Percentiles rank a stretch among this genome's conserved stretches.
phyloP scores from a whole-genome alignment of 192 early-diverging fungal species.

The Thoreauomyces humboldtii region DNA sequence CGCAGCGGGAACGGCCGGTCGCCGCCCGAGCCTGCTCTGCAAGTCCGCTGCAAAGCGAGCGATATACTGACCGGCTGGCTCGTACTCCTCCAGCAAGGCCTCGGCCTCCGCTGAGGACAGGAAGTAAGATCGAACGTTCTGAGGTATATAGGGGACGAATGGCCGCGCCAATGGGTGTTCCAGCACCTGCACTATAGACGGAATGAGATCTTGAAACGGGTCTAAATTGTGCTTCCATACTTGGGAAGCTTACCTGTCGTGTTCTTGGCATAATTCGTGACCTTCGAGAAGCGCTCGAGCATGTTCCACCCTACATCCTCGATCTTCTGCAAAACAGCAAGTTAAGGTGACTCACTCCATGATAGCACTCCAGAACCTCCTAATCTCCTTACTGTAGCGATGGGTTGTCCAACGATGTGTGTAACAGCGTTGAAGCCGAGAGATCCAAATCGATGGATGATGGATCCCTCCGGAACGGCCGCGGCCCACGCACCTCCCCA shows the following conservation, averaged over 20 bases:
- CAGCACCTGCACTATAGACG: conserved; percentile 47
- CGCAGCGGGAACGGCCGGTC: neutral
- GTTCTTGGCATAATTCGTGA: conserved; percentile 45
- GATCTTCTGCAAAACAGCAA: conserved; percentile 31
- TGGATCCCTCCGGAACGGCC: conserved; percentile 27
- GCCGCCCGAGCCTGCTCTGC: conserved; percentile 20
- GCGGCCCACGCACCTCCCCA: conserved; percentile 33
- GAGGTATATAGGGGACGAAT: conserved; percentile 46
- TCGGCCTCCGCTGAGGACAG: conserved; percentile 46
- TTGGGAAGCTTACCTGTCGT: conserved; percentile 26
- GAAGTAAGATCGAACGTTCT: conserved; percentile 36
- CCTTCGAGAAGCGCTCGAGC: conserved; percentile 44
- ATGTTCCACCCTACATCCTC: conserved; percentile 50
- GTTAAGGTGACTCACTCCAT: neutral
- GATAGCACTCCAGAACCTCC: neutral
- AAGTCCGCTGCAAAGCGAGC: conserved; percentile 40
- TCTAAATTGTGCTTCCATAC: neutral
- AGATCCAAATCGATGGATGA: conserved; percentile 41
- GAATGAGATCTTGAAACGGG: too few species aligned
- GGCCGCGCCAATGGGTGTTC: conserved; percentile 52
- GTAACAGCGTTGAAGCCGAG: conserved; percentile 38
- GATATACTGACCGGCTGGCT: conserved; percentile 41
- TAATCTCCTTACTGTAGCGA: conserved; percentile 29
- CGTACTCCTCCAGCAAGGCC: conserved; percentile 46
- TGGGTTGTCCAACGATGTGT: conserved; percentile 32